phyloP scores from a whole-genome alignment of 345 rosid species.

The Eucalyptus curtisii region DNA sequence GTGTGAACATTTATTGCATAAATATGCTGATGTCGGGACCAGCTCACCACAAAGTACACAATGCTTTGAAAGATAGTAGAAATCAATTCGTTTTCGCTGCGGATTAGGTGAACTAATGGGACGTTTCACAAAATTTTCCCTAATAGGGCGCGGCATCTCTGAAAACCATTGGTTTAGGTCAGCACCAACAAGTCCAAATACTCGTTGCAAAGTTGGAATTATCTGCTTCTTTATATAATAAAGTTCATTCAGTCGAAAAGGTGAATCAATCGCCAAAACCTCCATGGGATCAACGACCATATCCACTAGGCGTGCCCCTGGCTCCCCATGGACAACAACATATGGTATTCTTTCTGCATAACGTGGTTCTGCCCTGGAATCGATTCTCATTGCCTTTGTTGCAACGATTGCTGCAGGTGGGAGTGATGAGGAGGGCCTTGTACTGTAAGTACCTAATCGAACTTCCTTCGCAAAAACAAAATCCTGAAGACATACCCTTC shows the following conservation, averaged over 20 bases:
- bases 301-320: conserved; percentile 84
- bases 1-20: conserved; percentile 54
- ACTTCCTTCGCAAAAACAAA: conserved; percentile 95
- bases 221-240: conserved; percentile 94
- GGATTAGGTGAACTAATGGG: conserved; percentile 30
- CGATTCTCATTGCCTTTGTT: conserved; percentile 72
- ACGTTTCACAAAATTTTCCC: conserved; percentile 53
- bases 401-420: conserved; percentile 98
- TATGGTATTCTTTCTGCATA: conserved; percentile 90
- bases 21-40: conserved; percentile 53
- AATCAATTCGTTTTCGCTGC: conserved; percentile 62
- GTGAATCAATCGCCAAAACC: conserved; percentile 65
- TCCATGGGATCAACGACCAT: conserved; percentile 92
- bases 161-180: conserved; percentile 73
- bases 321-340: conserved; percentile 88
- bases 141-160: conserved; percentile 78
- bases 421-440: conserved; percentile 49
- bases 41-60: conserved; percentile 82
- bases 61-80: conserved; percentile 77
- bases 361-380: conserved; percentile 85
- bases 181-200: conserved; percentile 82
- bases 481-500: conserved; percentile 85
- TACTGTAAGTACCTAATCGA: conserved; percentile 78
- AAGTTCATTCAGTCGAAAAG: conserved; percentile 67
- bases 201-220: conserved; percentile 83